A percentile compares a stretch with the other conserved stretches of the same genome.
Evolutionary conservation across 179 eudicot genomes (phyloP).

Genomic region (Spinacia oleracea): DNA sequence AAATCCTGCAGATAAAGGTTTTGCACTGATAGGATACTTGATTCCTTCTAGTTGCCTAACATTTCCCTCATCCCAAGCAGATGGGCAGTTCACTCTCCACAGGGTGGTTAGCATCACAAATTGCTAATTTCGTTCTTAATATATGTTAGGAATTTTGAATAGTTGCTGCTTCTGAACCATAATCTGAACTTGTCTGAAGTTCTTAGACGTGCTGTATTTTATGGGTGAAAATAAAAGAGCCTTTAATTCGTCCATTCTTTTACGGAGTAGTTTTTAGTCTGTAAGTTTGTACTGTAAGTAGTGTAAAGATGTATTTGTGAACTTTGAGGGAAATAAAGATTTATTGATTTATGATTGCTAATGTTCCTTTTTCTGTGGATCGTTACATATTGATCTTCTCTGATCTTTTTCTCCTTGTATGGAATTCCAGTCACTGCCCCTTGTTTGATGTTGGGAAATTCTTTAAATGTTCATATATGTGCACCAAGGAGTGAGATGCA

Average conservation of each 20-base stretch:
- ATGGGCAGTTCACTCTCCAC: not conserved
- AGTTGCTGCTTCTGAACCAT: not conserved
- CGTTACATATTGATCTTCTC: not conserved
- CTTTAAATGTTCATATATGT: not conserved
- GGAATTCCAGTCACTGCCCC: not conserved
- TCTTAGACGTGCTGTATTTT: not conserved
- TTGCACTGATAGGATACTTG: not conserved
- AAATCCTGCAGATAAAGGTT: not conserved
- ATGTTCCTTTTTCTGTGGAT: not conserved
- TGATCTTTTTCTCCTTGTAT: not conserved
- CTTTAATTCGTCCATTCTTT: not conserved
- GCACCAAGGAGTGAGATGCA: not conserved
- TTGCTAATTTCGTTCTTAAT: not conserved
- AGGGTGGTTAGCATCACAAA: not conserved
- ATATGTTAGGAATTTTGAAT: not conserved
- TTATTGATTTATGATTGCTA: too few species aligned
- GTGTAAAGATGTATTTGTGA: not conserved
- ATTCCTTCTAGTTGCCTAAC: not conserved
- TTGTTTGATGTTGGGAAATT: not conserved
- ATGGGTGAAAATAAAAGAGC: not conserved
- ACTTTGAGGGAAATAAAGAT: too few species aligned
- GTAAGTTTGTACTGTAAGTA: not conserved
- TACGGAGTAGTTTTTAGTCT: not conserved
- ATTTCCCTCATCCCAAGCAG: not conserved
- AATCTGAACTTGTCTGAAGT: not conserved